These are phyloP conservation scores for Pythium chondricola DNA, from an alignment of 352 stramenopile genomes.

Conservation along the genomic window DNA sequence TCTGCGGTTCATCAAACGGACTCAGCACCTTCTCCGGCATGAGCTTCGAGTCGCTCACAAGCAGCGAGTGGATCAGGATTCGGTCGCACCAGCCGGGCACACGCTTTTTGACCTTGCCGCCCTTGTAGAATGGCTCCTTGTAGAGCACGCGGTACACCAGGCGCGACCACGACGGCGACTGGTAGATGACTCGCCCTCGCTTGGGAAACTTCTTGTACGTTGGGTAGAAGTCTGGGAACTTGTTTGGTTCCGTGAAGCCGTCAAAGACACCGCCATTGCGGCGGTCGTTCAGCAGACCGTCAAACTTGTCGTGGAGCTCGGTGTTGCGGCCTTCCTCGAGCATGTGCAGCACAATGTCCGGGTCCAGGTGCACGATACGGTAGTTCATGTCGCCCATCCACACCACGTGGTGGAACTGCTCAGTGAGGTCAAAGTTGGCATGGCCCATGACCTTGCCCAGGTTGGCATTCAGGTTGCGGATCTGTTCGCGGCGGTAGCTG, in stretches of 20 bases:
- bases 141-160: constrained; percentile 77
- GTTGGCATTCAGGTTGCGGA: constrained; percentile 68
- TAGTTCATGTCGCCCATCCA: constrained; percentile 91
- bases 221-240: constrained; percentile 85
- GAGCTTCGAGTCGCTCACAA: constrained; percentile 74
- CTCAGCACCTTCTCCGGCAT: constrained; percentile 71
- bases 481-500: constrained; percentile 76
- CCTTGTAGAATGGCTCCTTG: constrained; percentile 89
- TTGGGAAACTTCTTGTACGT: constrained; percentile 88
- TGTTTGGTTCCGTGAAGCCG: constrained; percentile 73
- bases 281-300: constrained; percentile 76
- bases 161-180: constrained; percentile 54
- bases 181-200: constrained; percentile 57
- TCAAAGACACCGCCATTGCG: constrained; percentile 71
- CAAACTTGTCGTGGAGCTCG: constrained; percentile 81
- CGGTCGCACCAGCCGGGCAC: constrained; percentile 84
- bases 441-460: constrained; percentile 78
- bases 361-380: constrained; percentile 68
- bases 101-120: constrained; percentile 85
- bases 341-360: constrained; percentile 73
- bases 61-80: constrained; percentile 78
- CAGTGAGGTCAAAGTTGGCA: constrained; percentile 71
- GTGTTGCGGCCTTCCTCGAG: constrained; percentile 66
- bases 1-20: constrained; percentile 29
- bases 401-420: constrained; percentile 87